Evolutionary conservation across 176 grass and related monocot species (phyloP).

Genomic region (Elaeis guineensis): DNA sequence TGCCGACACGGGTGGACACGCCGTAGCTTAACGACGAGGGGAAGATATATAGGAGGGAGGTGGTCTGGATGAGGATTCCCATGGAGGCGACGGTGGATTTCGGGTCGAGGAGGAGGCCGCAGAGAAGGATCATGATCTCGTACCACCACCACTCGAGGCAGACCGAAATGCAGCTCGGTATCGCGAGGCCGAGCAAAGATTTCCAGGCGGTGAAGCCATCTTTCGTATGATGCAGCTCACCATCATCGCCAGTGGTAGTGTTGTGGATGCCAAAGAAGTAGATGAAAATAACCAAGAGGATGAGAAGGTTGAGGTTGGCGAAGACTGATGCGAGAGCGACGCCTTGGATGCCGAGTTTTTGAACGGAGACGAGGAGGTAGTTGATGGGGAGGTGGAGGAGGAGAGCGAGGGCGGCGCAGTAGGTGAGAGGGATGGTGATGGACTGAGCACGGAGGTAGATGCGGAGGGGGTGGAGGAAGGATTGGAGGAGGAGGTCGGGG

Average conservation of each 20-base stretch:
- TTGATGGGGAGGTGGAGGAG: conserved; percentile 64
- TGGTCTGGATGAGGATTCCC: conserved; percentile 88
- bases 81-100: conserved; percentile 68
- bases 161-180: conserved; percentile 68
- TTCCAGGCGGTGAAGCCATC: conserved; percentile 42
- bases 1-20: conserved; percentile 68
- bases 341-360: conserved; percentile 57
- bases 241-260: background rate
- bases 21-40: conserved; percentile 72
- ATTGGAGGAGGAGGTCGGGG: conserved; percentile 72
- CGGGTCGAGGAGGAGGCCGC: conserved; percentile 61
- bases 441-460: conserved; percentile 72
- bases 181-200: conserved; percentile 43
- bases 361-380: conserved; percentile 40
- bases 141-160: conserved; percentile 99
- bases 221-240: background rate
- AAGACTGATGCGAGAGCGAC: conserved; percentile 51
- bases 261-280: conserved; percentile 26
- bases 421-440: conserved; percentile 65
- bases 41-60: conserved; percentile 89
- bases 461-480: conserved; percentile 69
- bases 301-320: conserved; percentile 57
- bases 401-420: conserved; percentile 44
- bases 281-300: conserved; percentile 41
- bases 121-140: conserved; percentile 93